Evolutionary conservation across 192 early-diverging fungal genomes (phyloP).

Genomic region (Neocallimastix lanati): DNA sequence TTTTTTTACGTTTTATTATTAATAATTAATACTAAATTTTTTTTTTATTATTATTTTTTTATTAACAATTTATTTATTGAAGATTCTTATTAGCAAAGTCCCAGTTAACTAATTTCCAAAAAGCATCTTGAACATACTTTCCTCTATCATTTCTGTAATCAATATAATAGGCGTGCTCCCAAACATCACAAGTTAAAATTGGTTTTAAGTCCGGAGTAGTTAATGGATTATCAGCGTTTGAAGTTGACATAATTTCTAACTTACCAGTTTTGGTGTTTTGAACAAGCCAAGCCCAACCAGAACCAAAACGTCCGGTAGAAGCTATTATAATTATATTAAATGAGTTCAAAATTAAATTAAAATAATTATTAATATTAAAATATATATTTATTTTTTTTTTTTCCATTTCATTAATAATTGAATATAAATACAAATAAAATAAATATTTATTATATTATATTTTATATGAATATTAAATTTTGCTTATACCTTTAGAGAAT

Average conservation of each 20-base stretch:
- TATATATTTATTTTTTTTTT: too few relatives aligned
- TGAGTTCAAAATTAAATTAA: too few relatives aligned
- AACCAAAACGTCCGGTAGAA: constrained; percentile 19
- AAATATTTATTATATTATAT: too few relatives aligned
- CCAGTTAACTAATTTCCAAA: constrained; percentile 17
- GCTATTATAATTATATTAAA: too few relatives aligned
- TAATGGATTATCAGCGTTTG: constrained; percentile 13
- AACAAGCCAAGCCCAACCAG: constrained; percentile 21
- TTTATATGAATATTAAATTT: too few relatives aligned
- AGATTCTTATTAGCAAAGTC: constrained; percentile 14
- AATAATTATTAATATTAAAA: too few relatives aligned
- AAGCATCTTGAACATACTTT: constrained; percentile 12
- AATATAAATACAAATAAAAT: too few relatives aligned
- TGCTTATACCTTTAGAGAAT: background rate
- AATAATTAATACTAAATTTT: too few relatives aligned
- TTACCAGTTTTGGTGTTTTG: constrained; percentile 11
- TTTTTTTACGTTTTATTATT: too few relatives aligned
- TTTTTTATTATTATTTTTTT: too few relatives aligned
- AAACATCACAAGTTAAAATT: constrained; percentile 15
- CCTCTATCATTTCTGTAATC: constrained; percentile 14
- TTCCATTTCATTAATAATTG: too few relatives aligned
- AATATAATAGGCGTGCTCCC: constrained; percentile 23
- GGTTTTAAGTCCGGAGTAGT: constrained; percentile 10
- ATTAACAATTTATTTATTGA: background rate
- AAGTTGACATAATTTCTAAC: constrained; percentile 16